Percentiles rank a stretch among this genome's conserved stretches.
These are phyloP conservation scores for Penicillium cataractarum DNA, from an alignment of 495 filamentous ascomycete genomes.

Conservation along the genomic window DNA sequence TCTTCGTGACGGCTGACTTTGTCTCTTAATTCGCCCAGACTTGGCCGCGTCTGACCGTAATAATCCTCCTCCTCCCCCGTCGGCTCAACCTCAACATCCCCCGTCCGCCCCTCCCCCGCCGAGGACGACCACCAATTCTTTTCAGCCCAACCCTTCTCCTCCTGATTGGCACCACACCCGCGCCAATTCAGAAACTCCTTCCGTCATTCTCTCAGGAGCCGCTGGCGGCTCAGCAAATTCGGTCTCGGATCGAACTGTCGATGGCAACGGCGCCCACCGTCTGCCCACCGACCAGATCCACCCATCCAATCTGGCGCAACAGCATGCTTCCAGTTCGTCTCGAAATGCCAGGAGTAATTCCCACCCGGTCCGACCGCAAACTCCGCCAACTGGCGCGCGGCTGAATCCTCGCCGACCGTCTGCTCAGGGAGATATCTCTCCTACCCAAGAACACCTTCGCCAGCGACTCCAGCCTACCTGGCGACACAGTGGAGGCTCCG, in stretches of 20 bases:
- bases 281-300: constrained; percentile 36
- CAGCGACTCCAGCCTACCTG: constrained; percentile 44
- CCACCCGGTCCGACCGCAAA: constrained; percentile 49
- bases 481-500: constrained; percentile 47
- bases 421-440: constrained; percentile 33
- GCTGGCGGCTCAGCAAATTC: constrained; percentile 41
- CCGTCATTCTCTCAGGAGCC: constrained; percentile 35
- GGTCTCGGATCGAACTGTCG: constrained; percentile 36
- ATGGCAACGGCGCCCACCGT: constrained; percentile 45
- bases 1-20: constrained; percentile 10
- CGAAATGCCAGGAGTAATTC: constrained; percentile 53
- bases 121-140: constrained; percentile 30
- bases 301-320: constrained; percentile 39
- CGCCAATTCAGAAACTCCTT: constrained; percentile 41
- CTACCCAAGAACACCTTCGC: constrained; percentile 34
- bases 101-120: constrained; percentile 23
- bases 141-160: constrained; percentile 29
- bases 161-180: constrained; percentile 42
- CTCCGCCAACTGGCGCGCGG: constrained; percentile 41
- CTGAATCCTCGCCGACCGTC: constrained; percentile 42
- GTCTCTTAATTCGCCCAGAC: constrained; percentile 20
- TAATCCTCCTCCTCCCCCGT: constrained; percentile 15
- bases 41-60: constrained; percentile 21
- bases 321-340: constrained; percentile 38
- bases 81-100: constrained; percentile 16